Evolutionary conservation across 305 asterid species (phyloP).

Genomic region (Andrographis paniculata): DNA sequence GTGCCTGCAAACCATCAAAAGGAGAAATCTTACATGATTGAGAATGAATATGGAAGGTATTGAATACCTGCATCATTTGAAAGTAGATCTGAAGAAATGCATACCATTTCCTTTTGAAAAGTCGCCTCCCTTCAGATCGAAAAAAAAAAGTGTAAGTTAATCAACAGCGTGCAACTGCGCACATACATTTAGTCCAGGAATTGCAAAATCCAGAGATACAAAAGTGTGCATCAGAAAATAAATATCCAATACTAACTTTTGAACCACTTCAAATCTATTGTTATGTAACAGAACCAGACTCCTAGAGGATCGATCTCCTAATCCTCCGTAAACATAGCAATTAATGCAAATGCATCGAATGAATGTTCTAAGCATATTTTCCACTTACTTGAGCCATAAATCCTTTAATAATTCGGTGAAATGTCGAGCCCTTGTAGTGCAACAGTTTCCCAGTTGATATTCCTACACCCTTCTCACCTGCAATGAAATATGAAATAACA

Average conservation of each 20-base stretch:
- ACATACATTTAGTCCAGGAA: not conserved
- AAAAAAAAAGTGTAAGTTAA: constrained; percentile 21
- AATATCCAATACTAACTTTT: too few species aligned
- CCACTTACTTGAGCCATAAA: constrained; percentile 93
- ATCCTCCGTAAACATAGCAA: too few species aligned
- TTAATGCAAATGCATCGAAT: too few species aligned
- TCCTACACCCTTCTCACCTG: constrained; percentile 94
- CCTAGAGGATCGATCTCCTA: too few species aligned
- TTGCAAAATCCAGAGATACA: too few species aligned
- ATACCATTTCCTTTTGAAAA: constrained; percentile 95
- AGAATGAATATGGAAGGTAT: constrained; percentile 58
- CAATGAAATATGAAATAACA: constrained; percentile 20
- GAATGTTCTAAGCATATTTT: constrained; percentile 7
- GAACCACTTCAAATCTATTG: too few species aligned
- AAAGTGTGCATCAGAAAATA: too few species aligned
- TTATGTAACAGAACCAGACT: too few species aligned
- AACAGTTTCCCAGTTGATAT: constrained; percentile 72
- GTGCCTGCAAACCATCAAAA: constrained; percentile 98
- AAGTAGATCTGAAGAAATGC: constrained; percentile 57
- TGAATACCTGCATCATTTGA: constrained; percentile 48
- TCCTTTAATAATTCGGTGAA: constrained; percentile 91
- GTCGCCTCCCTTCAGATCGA: constrained; percentile 79
- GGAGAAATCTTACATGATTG: constrained; percentile 61
- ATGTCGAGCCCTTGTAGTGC: constrained; percentile 80
- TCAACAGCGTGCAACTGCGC: constrained; percentile 4